Evolutionary conservation across 106 monocot species (phyloP).

Genomic region (Hemerocallis citrina): DNA sequence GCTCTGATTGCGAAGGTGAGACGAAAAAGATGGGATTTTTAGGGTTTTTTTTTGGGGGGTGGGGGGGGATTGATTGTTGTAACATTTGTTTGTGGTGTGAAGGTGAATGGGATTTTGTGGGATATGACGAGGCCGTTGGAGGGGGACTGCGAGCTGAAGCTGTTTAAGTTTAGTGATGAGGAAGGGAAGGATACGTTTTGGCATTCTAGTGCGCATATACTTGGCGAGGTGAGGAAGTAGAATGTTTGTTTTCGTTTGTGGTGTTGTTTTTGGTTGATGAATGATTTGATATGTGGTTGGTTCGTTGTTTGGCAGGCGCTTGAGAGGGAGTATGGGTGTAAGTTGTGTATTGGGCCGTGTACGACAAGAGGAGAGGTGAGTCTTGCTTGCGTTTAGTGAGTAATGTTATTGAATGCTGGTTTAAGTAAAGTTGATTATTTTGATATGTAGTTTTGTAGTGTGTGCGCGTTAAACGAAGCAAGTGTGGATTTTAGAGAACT

Average conservation of each 20-base stretch:
- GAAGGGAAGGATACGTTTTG: slow-evolving; percentile 99
- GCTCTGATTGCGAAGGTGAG: slow-evolving; percentile 77
- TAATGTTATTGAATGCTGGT: too few species aligned
- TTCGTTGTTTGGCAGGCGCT: slow-evolving; percentile 42
- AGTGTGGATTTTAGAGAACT: too few species aligned
- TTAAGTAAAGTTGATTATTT: too few species aligned
- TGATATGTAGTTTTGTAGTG: too few species aligned
- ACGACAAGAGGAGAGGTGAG: slow-evolving; percentile 93
- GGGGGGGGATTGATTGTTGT: too few species aligned
- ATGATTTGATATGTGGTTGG: too few species aligned
- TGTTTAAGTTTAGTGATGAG: slow-evolving; percentile 75
- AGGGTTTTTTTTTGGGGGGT: too few species aligned
- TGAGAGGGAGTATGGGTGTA: slow-evolving; percentile 91
- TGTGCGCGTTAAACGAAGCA: too few species aligned
- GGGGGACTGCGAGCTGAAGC: slow-evolving; percentile 67
- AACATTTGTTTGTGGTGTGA: slow-evolving; percentile 8
- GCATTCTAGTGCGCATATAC: slow-evolving; percentile 99
- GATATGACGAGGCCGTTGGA: slow-evolving; percentile 94
- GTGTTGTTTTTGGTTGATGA: background rate
- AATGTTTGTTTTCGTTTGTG: background rate
- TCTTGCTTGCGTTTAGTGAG: background rate
- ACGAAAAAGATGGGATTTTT: too few species aligned
- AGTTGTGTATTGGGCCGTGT: slow-evolving; percentile 96
- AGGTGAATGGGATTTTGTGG: slow-evolving; percentile 93
- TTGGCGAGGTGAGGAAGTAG: slow-evolving; percentile 60